Base-by-base conservation (phyloP, 2,329 filamentous ascomycete genomes). In the Paraphoma sp. region DNA sequence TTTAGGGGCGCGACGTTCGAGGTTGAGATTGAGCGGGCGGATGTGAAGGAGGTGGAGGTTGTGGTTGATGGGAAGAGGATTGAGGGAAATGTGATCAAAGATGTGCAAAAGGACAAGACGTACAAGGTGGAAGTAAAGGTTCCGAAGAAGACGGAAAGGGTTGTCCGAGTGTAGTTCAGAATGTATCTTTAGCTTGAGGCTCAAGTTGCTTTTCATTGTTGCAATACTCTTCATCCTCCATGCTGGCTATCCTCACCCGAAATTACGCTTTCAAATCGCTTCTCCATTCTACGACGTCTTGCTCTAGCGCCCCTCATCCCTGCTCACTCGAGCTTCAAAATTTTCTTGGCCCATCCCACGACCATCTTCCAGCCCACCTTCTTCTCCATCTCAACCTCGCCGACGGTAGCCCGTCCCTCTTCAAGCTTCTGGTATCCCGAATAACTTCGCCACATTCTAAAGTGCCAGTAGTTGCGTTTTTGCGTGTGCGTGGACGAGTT, bases 1-100 rank as follows among this genome's bases (percentile, higher is more conserved):
- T 86, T 86, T 69, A 78, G 84, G 12, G 83, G 80, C 1, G 83
- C 83, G 12, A 80, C 71, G 1, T 84, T 86, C 62, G 63, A 79
- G 4, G 68, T 84, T 2, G 72, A 80, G 18, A 78, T 86, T 23
- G 75, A 71, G 31, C 77, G 81, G 1, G 72, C 64, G 7, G 74
- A 78, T 28, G 80, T 80, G 8, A 60, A 76, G 38, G 70, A 74
- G 4, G 76, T 83, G 2, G 75, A 72, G 16, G 79, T 84, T 3
- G 71, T 64, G 33, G 54, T 79, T 7, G 78, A 76, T 46, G 78
- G 73, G 11, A 57, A 72, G 36, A 65, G 71, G 2, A 61, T 85
- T 36, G 75, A 79, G 0, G 76, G 76, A 11, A 70, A 76, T 0
- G 67, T 76, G 18, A 75, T 86, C 51, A 80, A 70, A 11, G 64